phyloP scores from a whole-genome alignment of 148 eudicot species.

The Chenopodium berlandieri region DNA sequence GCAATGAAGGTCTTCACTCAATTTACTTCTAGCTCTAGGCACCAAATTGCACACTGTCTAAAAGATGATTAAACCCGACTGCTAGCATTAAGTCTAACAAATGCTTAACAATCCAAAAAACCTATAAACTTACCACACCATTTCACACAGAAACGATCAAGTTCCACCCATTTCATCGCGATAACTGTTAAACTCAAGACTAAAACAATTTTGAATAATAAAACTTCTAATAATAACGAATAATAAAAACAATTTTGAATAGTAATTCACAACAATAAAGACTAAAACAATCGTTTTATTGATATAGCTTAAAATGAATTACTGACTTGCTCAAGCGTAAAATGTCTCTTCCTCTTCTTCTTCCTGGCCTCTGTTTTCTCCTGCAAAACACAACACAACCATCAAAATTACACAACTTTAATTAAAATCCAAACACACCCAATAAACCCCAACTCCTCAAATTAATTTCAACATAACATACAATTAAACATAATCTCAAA shows the following conservation, averaged over 20 bases:
- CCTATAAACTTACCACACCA: not conserved
- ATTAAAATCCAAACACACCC: not conserved
- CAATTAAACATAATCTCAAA: not conserved
- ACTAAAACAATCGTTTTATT: not conserved
- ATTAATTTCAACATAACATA: not conserved
- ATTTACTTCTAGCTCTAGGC: not conserved
- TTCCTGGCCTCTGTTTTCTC: constrained; percentile 80
- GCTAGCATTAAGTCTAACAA: not conserved
- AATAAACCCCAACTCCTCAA: not conserved
- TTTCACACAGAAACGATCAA: not conserved
- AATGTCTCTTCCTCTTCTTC: constrained; percentile 87
- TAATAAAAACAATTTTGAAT: no score
- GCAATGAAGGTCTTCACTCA: not conserved
- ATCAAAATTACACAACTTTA: constrained; percentile 12
- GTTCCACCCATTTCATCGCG: not conserved
- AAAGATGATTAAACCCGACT: not conserved
- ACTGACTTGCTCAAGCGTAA: constrained; percentile 71
- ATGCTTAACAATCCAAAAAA: not conserved
- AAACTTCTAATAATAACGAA: no score
- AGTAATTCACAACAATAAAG: not conserved
- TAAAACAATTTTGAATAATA: not conserved
- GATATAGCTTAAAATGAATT: not conserved
- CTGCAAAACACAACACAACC: constrained; percentile 38
- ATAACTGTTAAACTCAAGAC: not conserved
- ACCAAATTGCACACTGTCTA: not conserved